Evolutionary conservation across 1,284 basidiomycete species (phyloP).

Genomic region (Rhodotorula mucilaginosa): DNA sequence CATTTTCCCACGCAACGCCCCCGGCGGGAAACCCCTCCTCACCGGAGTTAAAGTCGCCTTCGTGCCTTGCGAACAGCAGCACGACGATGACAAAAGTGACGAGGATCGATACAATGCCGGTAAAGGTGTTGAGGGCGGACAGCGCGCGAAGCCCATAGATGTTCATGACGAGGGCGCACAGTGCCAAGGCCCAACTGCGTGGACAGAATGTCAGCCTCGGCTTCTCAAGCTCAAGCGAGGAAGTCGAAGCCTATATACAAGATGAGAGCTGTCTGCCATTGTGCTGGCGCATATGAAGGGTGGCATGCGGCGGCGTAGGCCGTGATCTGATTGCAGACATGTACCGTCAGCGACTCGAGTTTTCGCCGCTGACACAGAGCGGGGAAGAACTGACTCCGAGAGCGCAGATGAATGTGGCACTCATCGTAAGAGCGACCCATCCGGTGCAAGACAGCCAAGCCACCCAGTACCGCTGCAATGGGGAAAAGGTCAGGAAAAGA

Average conservation of each 20-base stretch:
- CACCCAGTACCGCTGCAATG: not conserved
- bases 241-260: not conserved
- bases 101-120: not conserved
- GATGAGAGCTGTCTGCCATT: not conserved
- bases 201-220: not conserved
- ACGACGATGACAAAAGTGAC: not conserved
- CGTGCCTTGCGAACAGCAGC: not conserved
- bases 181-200: not conserved
- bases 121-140: not conserved
- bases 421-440: not conserved
- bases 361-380: not conserved
- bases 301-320: not conserved
- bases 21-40: too few species aligned
- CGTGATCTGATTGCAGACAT: not conserved
- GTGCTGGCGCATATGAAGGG: not conserved
- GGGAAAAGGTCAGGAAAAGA: not conserved
- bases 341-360: too few species aligned
- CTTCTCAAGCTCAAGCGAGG: too few species aligned
- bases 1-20: too few species aligned
- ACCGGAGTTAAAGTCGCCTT: slow-evolving; percentile 6
- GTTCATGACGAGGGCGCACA: not conserved
- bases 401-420: not conserved
- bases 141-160: not conserved
- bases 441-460: not conserved
- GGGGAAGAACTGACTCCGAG: not conserved